A percentile compares a stretch with the other conserved stretches of the same genome.
phyloP scores from a whole-genome alignment of 2,329 filamentous ascomycete species.

The Colletotrichum sp. region DNA sequence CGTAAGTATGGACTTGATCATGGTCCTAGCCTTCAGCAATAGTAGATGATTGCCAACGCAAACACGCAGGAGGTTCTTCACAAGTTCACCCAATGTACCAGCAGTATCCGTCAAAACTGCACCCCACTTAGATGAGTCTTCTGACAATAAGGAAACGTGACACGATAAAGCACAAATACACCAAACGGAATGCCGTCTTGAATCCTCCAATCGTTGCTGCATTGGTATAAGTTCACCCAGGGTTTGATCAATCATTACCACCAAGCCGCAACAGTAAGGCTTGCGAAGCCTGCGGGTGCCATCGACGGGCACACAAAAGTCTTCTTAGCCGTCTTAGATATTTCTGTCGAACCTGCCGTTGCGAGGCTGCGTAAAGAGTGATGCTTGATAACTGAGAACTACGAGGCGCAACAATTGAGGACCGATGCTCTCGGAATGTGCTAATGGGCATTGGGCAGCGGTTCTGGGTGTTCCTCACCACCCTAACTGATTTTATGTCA shows the following conservation, averaged over 20 bases:
- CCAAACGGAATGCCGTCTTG: neutral
- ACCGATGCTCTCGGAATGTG: neutral
- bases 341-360: neutral
- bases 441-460: neutral
- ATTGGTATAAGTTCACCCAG: neutral
- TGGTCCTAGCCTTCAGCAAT: neutral
- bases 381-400: neutral
- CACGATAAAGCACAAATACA: neutral
- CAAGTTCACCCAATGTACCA: fast-evolving
- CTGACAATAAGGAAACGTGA: neutral
- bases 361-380: neutral
- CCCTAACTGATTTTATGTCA: neutral
- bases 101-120: neutral
- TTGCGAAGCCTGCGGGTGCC: neutral
- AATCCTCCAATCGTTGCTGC: neutral
- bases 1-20: neutral
- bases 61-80: neutral
- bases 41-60: neutral
- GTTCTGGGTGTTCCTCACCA: neutral
- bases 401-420: neutral
- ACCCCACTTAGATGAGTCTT: neutral
- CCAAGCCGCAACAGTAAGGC: neutral
- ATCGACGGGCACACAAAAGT: neutral
- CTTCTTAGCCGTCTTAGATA: neutral
- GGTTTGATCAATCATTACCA: neutral